Percentiles rank a stretch among this genome's conserved stretches.
Conservation (phyloP, 1,284 basidiomycete genomes). For the Sporisorium scitamineum region DNA sequence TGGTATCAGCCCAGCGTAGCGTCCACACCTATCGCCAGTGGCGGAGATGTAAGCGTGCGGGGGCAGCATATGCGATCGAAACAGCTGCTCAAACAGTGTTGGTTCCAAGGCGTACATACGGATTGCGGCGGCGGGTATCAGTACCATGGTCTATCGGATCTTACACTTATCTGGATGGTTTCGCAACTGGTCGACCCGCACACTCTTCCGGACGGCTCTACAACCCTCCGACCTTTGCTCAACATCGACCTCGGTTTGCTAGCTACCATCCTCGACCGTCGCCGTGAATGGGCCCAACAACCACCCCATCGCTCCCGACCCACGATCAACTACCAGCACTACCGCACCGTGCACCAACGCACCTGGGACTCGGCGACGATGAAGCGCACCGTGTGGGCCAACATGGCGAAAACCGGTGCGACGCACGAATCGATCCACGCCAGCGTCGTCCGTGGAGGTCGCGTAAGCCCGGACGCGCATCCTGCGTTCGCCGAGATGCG, state of each 20-base stretch:
- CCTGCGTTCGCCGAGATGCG: conserved; percentile 37
- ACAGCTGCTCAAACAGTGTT: conserved; percentile 63
- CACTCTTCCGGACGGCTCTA: conserved; percentile 20
- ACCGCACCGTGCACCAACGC: conserved; percentile 19
- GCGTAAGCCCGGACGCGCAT: conserved; percentile 19
- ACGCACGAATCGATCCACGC: conserved; percentile 52
- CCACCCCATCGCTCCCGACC: conserved; percentile 42
- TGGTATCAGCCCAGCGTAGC: conserved; percentile 45
- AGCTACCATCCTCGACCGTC: conserved; percentile 40
- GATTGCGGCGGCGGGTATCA: conserved; percentile 63
- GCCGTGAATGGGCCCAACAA: conserved; percentile 49
- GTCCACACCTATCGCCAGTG: not conserved
- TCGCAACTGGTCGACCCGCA: conserved; percentile 51
- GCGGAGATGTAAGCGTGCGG: not conserved
- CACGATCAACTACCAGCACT: conserved; percentile 24
- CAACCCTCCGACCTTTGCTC: conserved; percentile 41
- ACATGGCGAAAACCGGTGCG: conserved; percentile 21
- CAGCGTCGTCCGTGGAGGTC: conserved; percentile 40
- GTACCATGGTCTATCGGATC: conserved; percentile 61
- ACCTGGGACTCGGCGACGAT: conserved; percentile 16
- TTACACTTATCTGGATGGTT: conserved; percentile 66
- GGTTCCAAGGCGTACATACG: conserved; percentile 65
- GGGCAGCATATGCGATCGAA: conserved; percentile 34
- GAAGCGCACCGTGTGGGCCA: conserved; percentile 39
- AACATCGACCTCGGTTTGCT: conserved; percentile 46